Evolutionary conservation across 805 yeast genomes (phyloP), one percentile per base, ranked within the genome.

Genomic region (Kazachstania africana): DNA sequence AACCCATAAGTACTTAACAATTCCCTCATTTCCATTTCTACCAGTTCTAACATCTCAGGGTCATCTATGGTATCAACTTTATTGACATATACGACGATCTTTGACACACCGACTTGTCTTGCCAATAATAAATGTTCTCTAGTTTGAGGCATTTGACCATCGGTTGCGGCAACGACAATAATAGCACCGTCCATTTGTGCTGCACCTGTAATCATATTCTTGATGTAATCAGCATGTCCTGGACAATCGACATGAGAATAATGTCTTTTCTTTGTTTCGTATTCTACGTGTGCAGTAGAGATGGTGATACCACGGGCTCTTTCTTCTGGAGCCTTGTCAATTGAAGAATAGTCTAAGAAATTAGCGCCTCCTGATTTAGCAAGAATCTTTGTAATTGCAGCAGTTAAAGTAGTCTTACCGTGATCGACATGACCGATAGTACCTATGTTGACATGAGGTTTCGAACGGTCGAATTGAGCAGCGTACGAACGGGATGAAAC

Each of bases 1-100:
- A 88, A 91, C 38, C 96, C 97, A 63, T 87, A 91, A 45, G 81
- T 70, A 45, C 76, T 55, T 57, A 91, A 71, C 45, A 91, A 72
- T 60, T 91, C 98, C 68, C 98, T 81, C 98, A 91, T 91, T 72
- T 91, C 98, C 98, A 91, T 91, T 70, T 91, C 98, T 45, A 91
- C 98, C 52, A 91, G 77, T 71, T 91, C 98, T 61, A 91, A 73
- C 96, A 88, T 91, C 71, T 91, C 98, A 44, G 94, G 94, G 62
- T 91, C 98, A 57, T 91, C 96, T 57, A 91, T 75, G 49, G 95
- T 81, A 63, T 91, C 98, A 50, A 91, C 91, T 71, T 91, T 91
- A 81, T 91, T 91, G 38, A 91, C 97, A 51, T 82, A 91, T 32
- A 91, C 98, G 62, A 91, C 96, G 57, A 91, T 74, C 66, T 85